Percentiles rank a stretch among this genome's conserved stretches.
These are phyloP conservation scores for Gentiana dahurica DNA, from an alignment of 257 asterid species.

Conservation along the genomic window DNA sequence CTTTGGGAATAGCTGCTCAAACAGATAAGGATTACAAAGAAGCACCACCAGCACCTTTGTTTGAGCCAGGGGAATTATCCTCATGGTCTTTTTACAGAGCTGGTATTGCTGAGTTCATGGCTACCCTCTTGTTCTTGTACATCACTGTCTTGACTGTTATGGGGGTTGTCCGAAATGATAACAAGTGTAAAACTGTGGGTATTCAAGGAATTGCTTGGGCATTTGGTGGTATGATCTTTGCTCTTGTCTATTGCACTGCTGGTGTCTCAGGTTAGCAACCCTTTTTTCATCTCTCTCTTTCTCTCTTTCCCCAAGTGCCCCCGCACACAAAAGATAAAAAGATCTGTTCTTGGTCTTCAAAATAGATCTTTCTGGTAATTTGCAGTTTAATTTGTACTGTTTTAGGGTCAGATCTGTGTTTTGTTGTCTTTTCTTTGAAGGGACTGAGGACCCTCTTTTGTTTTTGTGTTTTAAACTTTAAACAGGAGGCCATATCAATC, in stretches of 20 bases:
- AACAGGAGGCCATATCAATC: slow-evolving; percentile 32
- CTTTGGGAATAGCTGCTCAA: slow-evolving; percentile 10
- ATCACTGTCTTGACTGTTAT: slow-evolving; percentile 25
- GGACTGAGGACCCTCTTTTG: neutral
- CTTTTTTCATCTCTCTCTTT: neutral
- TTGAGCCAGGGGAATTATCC: slow-evolving; percentile 17
- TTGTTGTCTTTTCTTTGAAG: no score
- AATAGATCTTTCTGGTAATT: neutral
- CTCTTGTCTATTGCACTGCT: slow-evolving; percentile 30
- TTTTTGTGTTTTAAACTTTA: neutral
- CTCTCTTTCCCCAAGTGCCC: neutral
- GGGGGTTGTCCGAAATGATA: slow-evolving; percentile 13
- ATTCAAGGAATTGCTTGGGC: slow-evolving; percentile 37
- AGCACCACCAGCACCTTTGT: slow-evolving; percentile 25
- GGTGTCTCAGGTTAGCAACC: slow-evolving; percentile 20
- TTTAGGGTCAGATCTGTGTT: no score
- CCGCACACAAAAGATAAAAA: no score
- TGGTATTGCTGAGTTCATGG: slow-evolving; percentile 29
- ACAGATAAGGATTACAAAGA: slow-evolving; percentile 23
- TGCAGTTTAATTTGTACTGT: no score
- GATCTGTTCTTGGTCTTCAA: no score
- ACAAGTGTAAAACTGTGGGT: slow-evolving; percentile 23
- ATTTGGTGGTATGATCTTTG: slow-evolving; percentile 34
- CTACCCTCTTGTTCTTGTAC: slow-evolving; percentile 26
- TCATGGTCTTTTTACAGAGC: slow-evolving; percentile 33